phyloP scores from a whole-genome alignment of 169 alveolate species.

The Cryptosporidium sp. region DNA sequence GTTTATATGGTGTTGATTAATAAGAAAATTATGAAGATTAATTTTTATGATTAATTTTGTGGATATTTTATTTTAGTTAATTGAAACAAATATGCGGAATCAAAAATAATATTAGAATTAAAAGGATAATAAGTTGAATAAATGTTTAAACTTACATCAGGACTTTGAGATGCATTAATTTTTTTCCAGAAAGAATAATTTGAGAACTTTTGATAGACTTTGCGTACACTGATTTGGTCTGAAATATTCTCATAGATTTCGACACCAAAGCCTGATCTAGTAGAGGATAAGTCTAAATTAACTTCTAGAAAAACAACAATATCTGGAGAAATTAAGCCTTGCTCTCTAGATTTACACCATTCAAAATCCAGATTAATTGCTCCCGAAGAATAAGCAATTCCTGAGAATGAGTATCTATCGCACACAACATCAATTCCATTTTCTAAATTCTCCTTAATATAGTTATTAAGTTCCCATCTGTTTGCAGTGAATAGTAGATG shows the following conservation, averaged over 20 bases:
- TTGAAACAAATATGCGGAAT: not conserved
- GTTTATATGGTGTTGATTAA: too few species aligned
- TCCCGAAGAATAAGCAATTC: conserved; percentile 95
- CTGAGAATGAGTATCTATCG: conserved; percentile 95
- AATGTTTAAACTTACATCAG: conserved; percentile 20
- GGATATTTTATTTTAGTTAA: too few species aligned
- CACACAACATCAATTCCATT: conserved; percentile 88
- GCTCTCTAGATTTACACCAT: conserved; percentile 87
- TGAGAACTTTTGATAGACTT: conserved; percentile 77
- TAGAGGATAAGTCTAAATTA: conserved; percentile 71
- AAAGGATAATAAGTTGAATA: not conserved
- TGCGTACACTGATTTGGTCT: conserved; percentile 82
- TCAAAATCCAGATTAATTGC: conserved; percentile 84
- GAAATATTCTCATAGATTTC: conserved; percentile 86
- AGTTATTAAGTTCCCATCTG: conserved; percentile 93
- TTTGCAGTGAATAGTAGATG: conserved; percentile 95
- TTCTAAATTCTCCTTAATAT: conserved; percentile 81
- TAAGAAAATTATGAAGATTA: not conserved
- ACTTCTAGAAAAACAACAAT: conserved; percentile 82
- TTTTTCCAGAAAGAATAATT: conserved; percentile 75
- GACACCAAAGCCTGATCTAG: conserved; percentile 85
- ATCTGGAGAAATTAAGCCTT: conserved; percentile 88
- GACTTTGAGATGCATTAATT: conserved; percentile 57
- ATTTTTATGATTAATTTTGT: too few species aligned
- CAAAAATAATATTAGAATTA: too few species aligned